phyloP scores from a whole-genome alignment of 257 asterid genomes.

The Knoxia roxburghii region DNA sequence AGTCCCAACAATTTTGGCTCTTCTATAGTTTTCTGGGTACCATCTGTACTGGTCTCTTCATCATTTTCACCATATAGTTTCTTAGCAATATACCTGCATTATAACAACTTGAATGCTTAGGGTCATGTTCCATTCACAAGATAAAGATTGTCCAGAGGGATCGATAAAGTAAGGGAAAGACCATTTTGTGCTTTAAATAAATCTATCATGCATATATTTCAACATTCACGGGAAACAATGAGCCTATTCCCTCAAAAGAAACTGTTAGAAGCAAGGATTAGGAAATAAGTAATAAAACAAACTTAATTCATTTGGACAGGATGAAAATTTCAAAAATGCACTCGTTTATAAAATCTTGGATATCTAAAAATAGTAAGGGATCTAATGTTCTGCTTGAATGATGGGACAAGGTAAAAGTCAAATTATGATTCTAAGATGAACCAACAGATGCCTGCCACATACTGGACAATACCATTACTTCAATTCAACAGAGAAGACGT shows the following conservation, averaged over 20 bases:
- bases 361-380: too few species aligned
- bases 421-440: too few species aligned
- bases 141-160: too few species aligned
- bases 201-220: neutral
- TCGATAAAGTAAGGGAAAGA: neutral
- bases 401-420: too few species aligned
- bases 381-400: too few species aligned
- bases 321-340: too few species aligned
- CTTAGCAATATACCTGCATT: conserved; percentile 83
- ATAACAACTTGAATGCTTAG: conserved; percentile 11
- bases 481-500: too few species aligned
- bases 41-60: conserved; percentile 43
- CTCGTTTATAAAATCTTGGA: too few species aligned
- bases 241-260: neutral
- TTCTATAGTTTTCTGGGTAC: conserved; percentile 34
- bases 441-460: too few species aligned
- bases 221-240: neutral
- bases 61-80: conserved; percentile 69
- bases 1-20: conserved; percentile 75
- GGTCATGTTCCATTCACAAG: too few species aligned
- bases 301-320: neutral
- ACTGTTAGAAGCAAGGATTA: conserved; percentile 1
- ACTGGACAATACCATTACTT: too few species aligned
- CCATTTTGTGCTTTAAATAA: neutral
- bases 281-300: neutral